Conservation (phyloP, 352 stramenopile species). For the Pythium pyrilobum region DNA sequence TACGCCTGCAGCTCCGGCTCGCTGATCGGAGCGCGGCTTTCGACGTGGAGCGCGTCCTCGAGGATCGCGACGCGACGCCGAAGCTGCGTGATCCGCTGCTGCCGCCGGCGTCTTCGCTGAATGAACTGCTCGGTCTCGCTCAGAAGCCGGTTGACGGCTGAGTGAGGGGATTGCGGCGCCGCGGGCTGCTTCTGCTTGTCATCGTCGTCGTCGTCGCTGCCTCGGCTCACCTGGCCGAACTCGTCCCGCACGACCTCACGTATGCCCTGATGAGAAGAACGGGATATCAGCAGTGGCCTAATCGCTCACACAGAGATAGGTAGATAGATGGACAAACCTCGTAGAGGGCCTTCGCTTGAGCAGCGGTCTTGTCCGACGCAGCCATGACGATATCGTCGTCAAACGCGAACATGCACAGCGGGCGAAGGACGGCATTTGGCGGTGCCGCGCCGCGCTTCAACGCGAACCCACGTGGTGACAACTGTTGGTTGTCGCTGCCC, state of each 20-base stretch:
- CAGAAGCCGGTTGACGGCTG: conserved; percentile 6
- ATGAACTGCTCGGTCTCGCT: conserved; percentile 11
- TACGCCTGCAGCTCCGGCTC: conserved; percentile 21
- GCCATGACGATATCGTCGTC: conserved; percentile 3
- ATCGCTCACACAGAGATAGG: neutral
- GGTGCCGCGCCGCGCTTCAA: neutral
- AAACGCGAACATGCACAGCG: conserved; percentile 15
- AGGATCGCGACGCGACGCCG: conserved; percentile 2
- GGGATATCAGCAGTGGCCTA: neutral
- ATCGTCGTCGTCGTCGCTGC: neutral
- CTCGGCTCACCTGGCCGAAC: neutral
- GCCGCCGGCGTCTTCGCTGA: neutral
- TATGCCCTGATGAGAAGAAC: neutral
- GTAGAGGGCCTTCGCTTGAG: conserved; percentile 8
- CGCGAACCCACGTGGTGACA: neutral
- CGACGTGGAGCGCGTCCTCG: conserved; percentile 15
- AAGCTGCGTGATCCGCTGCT: conserved; percentile 15
- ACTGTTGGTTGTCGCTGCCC: neutral
- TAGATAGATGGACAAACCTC: conserved; percentile 3
- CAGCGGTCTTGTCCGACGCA: conserved; percentile 4
- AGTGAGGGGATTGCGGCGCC: neutral
- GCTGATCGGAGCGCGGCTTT: conserved; percentile 20
- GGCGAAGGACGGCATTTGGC: neutral
- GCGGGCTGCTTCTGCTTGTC: neutral
- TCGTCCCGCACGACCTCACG: conserved; percentile 8